phyloP scores from a whole-genome alignment of 257 asterid genomes.

The Nemophila menziesii region DNA sequence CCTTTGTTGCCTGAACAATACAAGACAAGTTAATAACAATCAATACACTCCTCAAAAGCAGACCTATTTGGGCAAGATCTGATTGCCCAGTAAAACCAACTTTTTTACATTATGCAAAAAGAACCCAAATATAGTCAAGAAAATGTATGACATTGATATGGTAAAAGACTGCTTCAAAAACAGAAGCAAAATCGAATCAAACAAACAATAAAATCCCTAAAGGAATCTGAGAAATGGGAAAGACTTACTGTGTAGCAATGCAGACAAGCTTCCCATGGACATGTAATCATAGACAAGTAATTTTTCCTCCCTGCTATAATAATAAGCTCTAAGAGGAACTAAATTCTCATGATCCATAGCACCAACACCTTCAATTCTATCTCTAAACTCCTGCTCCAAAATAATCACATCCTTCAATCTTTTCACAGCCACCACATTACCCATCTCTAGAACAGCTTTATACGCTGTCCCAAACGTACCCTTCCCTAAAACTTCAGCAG shows the following conservation, averaged over 20 bases:
- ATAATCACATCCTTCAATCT: slow-evolving; percentile 68
- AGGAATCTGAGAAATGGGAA: background rate
- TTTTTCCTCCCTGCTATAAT: slow-evolving; percentile 75
- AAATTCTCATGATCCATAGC: slow-evolving; percentile 63
- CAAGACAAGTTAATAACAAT: slow-evolving; percentile 1
- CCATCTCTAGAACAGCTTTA: slow-evolving; percentile 79
- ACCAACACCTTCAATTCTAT: slow-evolving; percentile 62
- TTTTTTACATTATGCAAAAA: background rate
- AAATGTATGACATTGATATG: background rate
- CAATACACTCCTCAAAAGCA: background rate
- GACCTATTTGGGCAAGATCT: background rate
- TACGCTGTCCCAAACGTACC: slow-evolving; percentile 48
- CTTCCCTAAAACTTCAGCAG: slow-evolving; percentile 22
- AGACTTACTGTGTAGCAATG: slow-evolving; percentile 64
- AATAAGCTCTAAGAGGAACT: slow-evolving; percentile 80
- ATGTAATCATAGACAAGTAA: slow-evolving; percentile 79
- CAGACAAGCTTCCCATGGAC: slow-evolving; percentile 92
- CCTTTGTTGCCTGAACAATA: slow-evolving; percentile 65
- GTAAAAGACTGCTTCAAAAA: background rate
- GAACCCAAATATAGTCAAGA: background rate
- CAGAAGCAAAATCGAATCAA: background rate
- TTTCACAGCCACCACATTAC: slow-evolving; percentile 76
- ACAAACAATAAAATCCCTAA: background rate
- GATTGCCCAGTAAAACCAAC: no score
- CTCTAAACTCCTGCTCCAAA: slow-evolving; percentile 51